Base-by-base conservation (phyloP, 352 stramenopile species). In the Elongisporangium prolatum region DNA sequence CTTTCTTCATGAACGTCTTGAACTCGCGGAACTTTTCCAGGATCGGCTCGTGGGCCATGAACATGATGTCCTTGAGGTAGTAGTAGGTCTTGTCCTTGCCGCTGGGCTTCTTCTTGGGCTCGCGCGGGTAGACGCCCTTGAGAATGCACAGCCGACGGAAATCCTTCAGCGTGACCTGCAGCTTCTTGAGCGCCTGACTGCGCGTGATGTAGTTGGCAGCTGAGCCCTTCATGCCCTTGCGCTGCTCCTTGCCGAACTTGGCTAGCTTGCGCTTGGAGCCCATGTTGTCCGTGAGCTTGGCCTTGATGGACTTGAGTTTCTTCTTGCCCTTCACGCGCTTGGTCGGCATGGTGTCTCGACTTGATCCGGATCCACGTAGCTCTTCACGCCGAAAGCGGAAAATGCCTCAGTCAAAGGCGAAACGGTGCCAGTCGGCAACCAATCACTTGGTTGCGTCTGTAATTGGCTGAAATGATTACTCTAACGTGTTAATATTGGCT, bases 1-100 rank as follows among this genome's bases (percentile, higher is more conserved):
- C 68, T 65, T 99, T 99, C 75, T 99, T 99, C 96, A 99, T 98
- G 74, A 99, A 99, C 1, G 93, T 90, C 67, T 98, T 98, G 63
- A 91, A 98, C 17, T 98, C 91, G 52, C 97, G 86, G 74, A 99
- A 99, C 69, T 99, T 98, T 10, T 99, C 74, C 11, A 99, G 77
- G 21, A 99, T 77, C 0, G 98, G 98, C 69, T 99, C 98, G 71
- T 99, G 96, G 2, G 93, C 84, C 58, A 99, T 75, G 62, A 97
- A 98, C 74, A 91, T 89, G 50, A 99, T 88, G 75, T 99, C 98
- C 76, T 99, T 99, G 56, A 99, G 84, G 76, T 99, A 98, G 77
- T 99, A 99, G 73, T 99, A 99, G 28, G 96, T 97, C 82, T 99
- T 98, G 58, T 98, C 94, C 66, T 97, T 98, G 61, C 96, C 96